Conservation (phyloP, 805 yeast genomes). For the Gaillardinia entomophila region DNA sequence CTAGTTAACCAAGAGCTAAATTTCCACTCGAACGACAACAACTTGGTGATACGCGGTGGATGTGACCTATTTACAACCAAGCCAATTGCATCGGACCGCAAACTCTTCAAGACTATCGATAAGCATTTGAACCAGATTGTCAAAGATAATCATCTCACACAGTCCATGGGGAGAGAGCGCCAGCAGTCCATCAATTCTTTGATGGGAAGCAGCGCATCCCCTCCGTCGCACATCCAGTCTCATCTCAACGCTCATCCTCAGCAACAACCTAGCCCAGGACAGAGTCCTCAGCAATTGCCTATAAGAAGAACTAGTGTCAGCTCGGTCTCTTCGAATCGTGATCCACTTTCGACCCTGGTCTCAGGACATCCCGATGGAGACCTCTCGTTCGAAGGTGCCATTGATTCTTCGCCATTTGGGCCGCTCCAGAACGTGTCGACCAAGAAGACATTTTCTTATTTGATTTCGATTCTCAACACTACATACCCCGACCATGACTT, state of each 20-base stretch:
- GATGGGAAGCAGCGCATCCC: constrained; percentile 34
- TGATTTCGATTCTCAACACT: constrained; percentile 85
- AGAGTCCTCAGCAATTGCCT: not conserved
- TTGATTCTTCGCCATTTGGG: constrained; percentile 75
- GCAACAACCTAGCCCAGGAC: not conserved
- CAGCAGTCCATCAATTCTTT: constrained; percentile 30
- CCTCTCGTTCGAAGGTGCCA: constrained; percentile 7
- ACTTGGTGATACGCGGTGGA: constrained; percentile 65
- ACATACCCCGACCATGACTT: constrained; percentile 97
- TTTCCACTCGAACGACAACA: constrained; percentile 36
- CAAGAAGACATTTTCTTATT: constrained; percentile 82
- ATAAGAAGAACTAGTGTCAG: too few relatives aligned
- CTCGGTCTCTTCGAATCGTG: too few relatives aligned
- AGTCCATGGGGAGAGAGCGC: constrained; percentile 33
- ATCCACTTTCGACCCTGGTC: too few relatives aligned
- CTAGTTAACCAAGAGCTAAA: constrained; percentile 80
- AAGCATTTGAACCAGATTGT: constrained; percentile 60
- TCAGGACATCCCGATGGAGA: too few relatives aligned
- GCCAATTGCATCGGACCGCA: constrained; percentile 85
- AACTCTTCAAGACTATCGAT: constrained; percentile 82
- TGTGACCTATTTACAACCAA: constrained; percentile 93
- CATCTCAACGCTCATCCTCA: constrained; percentile 1
- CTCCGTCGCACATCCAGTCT: constrained; percentile 10
- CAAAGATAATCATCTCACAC: constrained; percentile 38
- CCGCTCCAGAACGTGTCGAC: constrained; percentile 83